Conservation (phyloP, 2,329 filamentous ascomycete species). For the Ophiostoma triangulosporum region DNA sequence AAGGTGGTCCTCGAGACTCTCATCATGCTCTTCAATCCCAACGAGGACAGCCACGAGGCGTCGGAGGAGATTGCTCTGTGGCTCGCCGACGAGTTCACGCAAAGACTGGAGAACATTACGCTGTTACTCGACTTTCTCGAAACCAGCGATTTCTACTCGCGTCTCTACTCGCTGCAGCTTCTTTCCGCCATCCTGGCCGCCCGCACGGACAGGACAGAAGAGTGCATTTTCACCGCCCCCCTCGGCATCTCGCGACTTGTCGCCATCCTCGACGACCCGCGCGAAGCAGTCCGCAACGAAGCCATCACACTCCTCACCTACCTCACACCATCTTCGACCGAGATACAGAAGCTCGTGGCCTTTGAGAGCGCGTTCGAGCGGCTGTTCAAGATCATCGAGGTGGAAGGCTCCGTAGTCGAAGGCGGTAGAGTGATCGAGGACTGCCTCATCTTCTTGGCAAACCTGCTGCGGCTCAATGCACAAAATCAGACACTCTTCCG, state of each 20-base stretch:
- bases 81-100: constrained; percentile 96
- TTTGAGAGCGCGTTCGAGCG: constrained; percentile 90
- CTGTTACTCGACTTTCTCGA: constrained; percentile 82
- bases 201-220: constrained; percentile 80
- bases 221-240: constrained; percentile 82
- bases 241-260: constrained; percentile 80
- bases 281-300: constrained; percentile 81
- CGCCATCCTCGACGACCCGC: constrained; percentile 65
- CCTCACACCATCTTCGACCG: constrained; percentile 71
- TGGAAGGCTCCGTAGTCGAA: constrained; percentile 68
- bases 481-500: constrained; percentile 92
- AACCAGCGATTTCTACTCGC: constrained; percentile 73
- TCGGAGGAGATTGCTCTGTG: constrained; percentile 93
- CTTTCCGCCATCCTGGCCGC: constrained; percentile 75
- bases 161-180: constrained; percentile 81
- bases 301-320: constrained; percentile 76
- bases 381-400: constrained; percentile 67
- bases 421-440: constrained; percentile 86
- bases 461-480: constrained; percentile 71
- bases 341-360: constrained; percentile 88
- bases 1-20: constrained; percentile 92
- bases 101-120: constrained; percentile 92
- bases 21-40: constrained; percentile 74
- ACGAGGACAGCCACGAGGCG: constrained; percentile 67
- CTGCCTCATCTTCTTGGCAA: constrained; percentile 79